phyloP scores from a whole-genome alignment of 2,329 filamentous ascomycete genomes.

The Alternaria panax region DNA sequence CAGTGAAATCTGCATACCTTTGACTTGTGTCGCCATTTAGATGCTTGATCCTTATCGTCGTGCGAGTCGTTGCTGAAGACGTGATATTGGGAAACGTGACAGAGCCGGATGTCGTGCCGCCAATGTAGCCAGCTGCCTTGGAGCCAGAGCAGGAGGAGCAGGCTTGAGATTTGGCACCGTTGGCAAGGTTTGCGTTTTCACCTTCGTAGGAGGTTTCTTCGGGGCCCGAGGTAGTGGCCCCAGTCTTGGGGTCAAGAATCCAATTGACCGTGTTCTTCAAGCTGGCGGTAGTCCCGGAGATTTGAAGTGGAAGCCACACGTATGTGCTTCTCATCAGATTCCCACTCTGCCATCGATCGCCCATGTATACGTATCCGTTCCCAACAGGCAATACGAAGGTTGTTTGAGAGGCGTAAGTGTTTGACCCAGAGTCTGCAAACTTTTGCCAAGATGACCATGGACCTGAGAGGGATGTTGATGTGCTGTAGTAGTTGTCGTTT shows the following conservation, averaged over 20 bases:
- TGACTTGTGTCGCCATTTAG: conserved; percentile 63
- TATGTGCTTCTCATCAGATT: conserved; percentile 69
- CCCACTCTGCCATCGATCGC: conserved; percentile 69
- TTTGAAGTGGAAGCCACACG: conserved; percentile 67
- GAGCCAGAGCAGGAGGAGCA: conserved; percentile 63
- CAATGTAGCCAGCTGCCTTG: conserved; percentile 58
- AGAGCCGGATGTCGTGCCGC: conserved; percentile 56
- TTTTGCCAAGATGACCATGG: conserved; percentile 68
- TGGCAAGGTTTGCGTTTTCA: conserved; percentile 56
- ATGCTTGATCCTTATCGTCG: conserved; percentile 64
- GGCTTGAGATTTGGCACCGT: conserved; percentile 55
- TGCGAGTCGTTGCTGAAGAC: conserved; percentile 55
- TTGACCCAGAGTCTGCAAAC: conserved; percentile 65
- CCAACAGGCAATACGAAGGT: conserved; percentile 63
- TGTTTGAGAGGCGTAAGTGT: conserved; percentile 68
- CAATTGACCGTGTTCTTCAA: conserved; percentile 64
- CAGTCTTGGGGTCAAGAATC: conserved; percentile 57
- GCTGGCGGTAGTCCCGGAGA: conserved; percentile 61
- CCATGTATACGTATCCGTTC: conserved; percentile 65
- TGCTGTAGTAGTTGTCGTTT: conserved; percentile 71
- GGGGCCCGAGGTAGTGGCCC: conserved; percentile 56
- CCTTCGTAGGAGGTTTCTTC: conserved; percentile 61
- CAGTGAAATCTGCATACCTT: conserved; percentile 62
- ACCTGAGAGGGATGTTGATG: conserved; percentile 63
- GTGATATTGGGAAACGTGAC: conserved; percentile 59